Conservation (phyloP, 257 asterid species). For the Solanum medicagineum region DNA sequence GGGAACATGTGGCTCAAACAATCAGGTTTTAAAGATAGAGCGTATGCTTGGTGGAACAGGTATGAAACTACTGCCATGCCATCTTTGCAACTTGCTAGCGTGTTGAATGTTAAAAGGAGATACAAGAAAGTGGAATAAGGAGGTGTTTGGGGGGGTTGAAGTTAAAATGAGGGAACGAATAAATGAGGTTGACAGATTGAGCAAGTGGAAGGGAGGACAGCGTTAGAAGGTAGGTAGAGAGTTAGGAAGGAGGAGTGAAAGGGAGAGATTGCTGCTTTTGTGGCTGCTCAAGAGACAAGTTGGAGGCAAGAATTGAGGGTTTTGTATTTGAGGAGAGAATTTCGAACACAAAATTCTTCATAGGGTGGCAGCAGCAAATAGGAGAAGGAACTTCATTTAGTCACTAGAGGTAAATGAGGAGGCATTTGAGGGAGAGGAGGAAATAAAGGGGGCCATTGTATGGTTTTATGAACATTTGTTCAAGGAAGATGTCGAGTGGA, state of each 20-base stretch:
- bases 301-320: neutral
- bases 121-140: neutral
- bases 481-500: neutral
- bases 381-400: neutral
- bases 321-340: neutral
- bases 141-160: neutral
- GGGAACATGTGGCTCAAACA: neutral
- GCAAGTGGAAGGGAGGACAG: neutral
- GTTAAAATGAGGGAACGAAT: neutral
- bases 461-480: neutral
- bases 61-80: neutral
- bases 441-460: neutral
- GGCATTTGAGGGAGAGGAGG: neutral
- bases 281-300: neutral
- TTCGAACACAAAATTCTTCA: neutral
- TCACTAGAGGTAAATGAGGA: neutral
- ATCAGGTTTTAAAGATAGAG: neutral
- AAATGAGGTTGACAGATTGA: neutral
- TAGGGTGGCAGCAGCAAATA: neutral
- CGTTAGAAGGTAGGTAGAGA: neutral
- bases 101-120: neutral
- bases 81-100: neutral
- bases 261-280: neutral
- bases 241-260: neutral
- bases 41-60: neutral